Evolutionary conservation across 2,329 filamentous ascomycete genomes (phyloP).

Genomic region (Fusarium pininemorale): DNA sequence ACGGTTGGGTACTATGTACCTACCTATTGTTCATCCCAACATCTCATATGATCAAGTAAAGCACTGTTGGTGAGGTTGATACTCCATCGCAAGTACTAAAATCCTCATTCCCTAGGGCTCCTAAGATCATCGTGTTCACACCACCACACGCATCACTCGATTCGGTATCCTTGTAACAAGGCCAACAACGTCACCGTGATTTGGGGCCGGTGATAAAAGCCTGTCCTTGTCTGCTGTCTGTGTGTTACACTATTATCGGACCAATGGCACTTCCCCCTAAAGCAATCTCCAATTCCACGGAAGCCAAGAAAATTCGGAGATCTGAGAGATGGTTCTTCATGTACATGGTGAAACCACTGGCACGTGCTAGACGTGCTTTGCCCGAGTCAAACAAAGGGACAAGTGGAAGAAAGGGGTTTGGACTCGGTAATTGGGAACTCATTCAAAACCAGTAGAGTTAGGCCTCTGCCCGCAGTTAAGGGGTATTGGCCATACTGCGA

Average conservation of each 20-base stretch:
- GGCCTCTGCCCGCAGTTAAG: background rate
- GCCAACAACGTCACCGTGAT: constrained; percentile 12
- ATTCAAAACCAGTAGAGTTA: background rate
- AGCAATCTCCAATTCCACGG: constrained; percentile 23
- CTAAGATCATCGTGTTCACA: constrained; percentile 4
- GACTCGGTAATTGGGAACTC: background rate
- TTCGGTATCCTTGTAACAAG: background rate
- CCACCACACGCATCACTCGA: background rate
- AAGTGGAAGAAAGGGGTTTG: background rate
- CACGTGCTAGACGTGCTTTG: constrained; percentile 24
- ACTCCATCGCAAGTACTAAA: background rate
- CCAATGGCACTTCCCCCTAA: constrained; percentile 18
- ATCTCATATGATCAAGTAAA: constrained; percentile 21
- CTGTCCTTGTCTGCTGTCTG: constrained; percentile 14
- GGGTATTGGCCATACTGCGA: background rate
- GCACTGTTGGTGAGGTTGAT: constrained; percentile 2
- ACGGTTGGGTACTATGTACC: background rate
- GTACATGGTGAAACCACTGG: constrained; percentile 17
- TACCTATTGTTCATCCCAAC: background rate
- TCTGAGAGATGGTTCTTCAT: background rate
- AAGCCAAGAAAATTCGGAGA: constrained; percentile 19
- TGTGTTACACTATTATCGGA: constrained; percentile 16
- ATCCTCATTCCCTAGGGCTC: background rate
- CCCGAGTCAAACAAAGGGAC: background rate
- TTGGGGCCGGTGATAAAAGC: background rate